These are phyloP conservation scores for Euphorbia celastroides DNA, from an alignment of 441 rosid species.

Conservation along the genomic window DNA sequence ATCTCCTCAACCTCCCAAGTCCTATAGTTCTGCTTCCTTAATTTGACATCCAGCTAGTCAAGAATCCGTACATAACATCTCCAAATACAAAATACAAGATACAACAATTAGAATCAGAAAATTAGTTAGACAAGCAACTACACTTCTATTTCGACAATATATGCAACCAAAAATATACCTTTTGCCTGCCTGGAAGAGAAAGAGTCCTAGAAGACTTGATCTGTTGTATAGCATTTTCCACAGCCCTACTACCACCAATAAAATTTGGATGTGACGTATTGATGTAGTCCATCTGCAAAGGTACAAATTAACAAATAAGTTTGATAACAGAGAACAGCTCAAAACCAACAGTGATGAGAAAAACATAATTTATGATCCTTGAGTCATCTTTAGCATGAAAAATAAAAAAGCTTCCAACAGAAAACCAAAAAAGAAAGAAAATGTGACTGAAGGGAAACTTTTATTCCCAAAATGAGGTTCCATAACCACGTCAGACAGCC, in stretches of 20 bases:
- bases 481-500: neutral
- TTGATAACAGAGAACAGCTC: neutral
- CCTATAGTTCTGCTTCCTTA: too few species aligned
- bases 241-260: conserved; percentile 91
- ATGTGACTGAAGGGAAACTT: neutral
- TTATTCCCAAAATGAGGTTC: neutral
- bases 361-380: too few species aligned
- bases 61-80: too few species aligned
- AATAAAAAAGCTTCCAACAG: neutral
- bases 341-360: too few species aligned
- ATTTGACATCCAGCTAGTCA: too few species aligned
- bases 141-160: neutral
- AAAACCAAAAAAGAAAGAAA: too few species aligned
- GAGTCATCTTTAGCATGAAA: neutral
- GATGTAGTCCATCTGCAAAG: conserved; percentile 85
- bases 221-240: conserved; percentile 68
- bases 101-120: neutral
- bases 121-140: neutral
- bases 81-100: neutral
- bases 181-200: conserved; percentile 45
- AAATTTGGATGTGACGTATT: conserved; percentile 93
- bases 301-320: neutral
- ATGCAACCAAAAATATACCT: conserved; percentile 34
- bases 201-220: conserved; percentile 52
- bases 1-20: too few species aligned